Evolutionary conservation across 768 basidiomycete genomes (phyloP), one percentile per base, ranked within the genome.

Genomic region (Tulasnella sp.): DNA sequence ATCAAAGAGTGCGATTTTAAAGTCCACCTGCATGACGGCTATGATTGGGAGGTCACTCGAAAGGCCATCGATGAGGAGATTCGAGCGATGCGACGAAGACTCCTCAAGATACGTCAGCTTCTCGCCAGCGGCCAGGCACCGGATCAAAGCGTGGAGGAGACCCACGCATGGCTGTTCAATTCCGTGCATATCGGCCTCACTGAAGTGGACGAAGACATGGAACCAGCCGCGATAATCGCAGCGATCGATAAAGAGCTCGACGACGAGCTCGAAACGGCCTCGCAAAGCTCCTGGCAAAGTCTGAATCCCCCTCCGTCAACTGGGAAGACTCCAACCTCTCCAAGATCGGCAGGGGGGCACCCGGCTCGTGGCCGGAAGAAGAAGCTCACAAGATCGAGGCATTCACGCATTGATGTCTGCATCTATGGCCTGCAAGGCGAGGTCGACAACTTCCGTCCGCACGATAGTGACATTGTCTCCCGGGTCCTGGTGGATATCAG

Each of bases 201-300:
- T 29, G 80, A 84, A 63, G 84, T 88, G 55, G 70, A 80, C 12
- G 73, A 86, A 64, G 92, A 94, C 65, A 80, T 84, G 2, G 80
- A 76, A 9, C 82, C 81, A 1, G 30, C 17, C 3, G 57, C 48
- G 21, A 74, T 94, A 45, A 80, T 96, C 38, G 91, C 89, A 5
- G 93, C 92, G 1, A 96, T 98, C 60, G 90, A 98, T 65, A 83
- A 92, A 51, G 87, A 97, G 68, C 75, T 98, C 41, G 84, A 89
- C 17, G 84, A 85, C 34, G 65, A 74, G 3, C 61, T 49, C 1
- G 90, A 93, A 43, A 83, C 82, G 2, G 79, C 76, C 2, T 87
- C 80, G 54, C 84, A 88, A 66, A 85, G 85, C 64, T 93, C 92
- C 17, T 96, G 92, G 92, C 91, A 94, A 65, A 84, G 91, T 4